Conservation (phyloP, 202 grass and related monocot genomes). For the Hordeum pubiflorum region DNA sequence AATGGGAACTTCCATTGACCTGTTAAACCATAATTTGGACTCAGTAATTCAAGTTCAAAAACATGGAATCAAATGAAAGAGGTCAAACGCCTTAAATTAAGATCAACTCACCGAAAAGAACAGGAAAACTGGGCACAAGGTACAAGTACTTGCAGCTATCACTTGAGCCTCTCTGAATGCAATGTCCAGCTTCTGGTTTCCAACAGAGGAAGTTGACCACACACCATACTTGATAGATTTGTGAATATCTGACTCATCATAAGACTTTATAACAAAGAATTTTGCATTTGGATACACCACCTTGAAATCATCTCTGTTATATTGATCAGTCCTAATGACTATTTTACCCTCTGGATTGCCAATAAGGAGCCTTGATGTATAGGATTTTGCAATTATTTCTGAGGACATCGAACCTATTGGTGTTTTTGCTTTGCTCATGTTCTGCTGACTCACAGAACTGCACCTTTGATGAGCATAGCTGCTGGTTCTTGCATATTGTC, state of each 20-base stretch:
- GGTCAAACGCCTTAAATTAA: slow-evolving; percentile 4
- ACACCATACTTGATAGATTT: too few species aligned
- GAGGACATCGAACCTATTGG: neutral
- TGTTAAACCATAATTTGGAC: slow-evolving; percentile 13
- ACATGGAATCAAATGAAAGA: slow-evolving; percentile 9
- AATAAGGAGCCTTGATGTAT: slow-evolving; percentile 23
- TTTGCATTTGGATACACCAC: slow-evolving; percentile 56
- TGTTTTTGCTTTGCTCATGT: neutral
- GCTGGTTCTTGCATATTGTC: neutral
- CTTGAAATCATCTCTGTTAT: slow-evolving; percentile 52
- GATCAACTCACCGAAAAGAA: slow-evolving; percentile 70
- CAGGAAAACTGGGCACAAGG: slow-evolving; percentile 58
- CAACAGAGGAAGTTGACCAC: too few species aligned
- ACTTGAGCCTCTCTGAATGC: slow-evolving; percentile 55
- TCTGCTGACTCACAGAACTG: neutral
- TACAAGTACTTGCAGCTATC: slow-evolving; percentile 29
- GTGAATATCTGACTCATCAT: too few species aligned
- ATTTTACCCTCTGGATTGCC: slow-evolving; percentile 31
- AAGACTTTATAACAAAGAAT: slow-evolving; percentile 77
- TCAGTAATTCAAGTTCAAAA: slow-evolving; percentile 11
- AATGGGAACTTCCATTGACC: slow-evolving; percentile 56
- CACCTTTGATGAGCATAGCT: neutral
- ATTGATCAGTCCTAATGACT: slow-evolving; percentile 43
- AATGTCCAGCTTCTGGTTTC: slow-evolving; percentile 49
- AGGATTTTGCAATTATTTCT: slow-evolving; percentile 38